Evolutionary conservation across 495 filamentous ascomycete genomes (phyloP), one percentile per base, ranked within the genome.

Genomic region (Halenospora varia): DNA sequence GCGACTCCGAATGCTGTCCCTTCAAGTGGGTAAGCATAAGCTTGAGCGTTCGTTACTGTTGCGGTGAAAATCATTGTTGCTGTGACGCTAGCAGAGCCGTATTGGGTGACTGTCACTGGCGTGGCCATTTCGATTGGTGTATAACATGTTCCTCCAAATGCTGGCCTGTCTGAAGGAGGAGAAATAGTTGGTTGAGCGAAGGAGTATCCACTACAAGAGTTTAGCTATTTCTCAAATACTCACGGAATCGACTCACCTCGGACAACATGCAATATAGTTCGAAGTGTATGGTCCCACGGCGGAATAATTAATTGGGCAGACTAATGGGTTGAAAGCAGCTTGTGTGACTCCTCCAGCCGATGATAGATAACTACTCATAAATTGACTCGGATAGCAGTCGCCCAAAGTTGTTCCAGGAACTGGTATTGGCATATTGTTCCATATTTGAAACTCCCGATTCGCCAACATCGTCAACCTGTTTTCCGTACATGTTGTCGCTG

Each of bases 211-310:
- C 59, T 62, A 17, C 20, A 50, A 35, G 11, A 10, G 20, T 50
- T 18, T 48, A 15, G 47, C 22, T 24, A 6, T 35, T 25, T 2
- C 20, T 20, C 15, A 24, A 25, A 23, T 4, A 15, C 19, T 18
- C 13, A n/a, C 19, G 2, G 3, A 4, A 10, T 6, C 13, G 15
- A 61, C 60, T 20, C 45, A 68, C 65, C 42, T 55, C 8, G 65
- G 65, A 52, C 65, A 68, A 17, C 63, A 68, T 17, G 63, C 65
- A 44, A 65, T 64, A 29, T 68, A 68, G 22, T 66, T 58, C 9
- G 42, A 60, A 1, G 25, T 44, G 8, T 24, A 62, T 11, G 48
- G 24, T 11, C 58, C 57, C 3, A 47, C 25, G 40, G 61, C 45
- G 4, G 59, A 29, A 45, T 61, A 68, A 4, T 47, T 55, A 35